A percentile compares a stretch with the other conserved stretches of the same genome.
Evolutionary conservation across 495 filamentous ascomycete species (phyloP).

Genomic region (Trichoderma parareesei): DNA sequence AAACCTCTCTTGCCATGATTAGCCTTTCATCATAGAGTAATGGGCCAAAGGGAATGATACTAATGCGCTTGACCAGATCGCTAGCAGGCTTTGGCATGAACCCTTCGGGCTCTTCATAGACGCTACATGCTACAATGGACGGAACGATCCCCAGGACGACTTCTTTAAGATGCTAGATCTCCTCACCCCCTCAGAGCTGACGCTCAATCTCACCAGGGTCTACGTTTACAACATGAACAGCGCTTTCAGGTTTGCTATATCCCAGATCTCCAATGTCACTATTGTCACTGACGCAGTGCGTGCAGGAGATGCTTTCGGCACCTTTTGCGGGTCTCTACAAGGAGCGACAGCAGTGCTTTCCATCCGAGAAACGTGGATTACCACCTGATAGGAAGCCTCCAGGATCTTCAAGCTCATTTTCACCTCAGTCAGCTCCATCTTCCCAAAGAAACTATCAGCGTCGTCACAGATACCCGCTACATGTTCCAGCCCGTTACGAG

Average conservation of each 20-base stretch:
- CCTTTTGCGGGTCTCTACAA: constrained; percentile 45
- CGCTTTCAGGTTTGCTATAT: constrained; percentile 36
- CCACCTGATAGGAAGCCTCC: constrained; percentile 49
- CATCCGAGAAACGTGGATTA: constrained; percentile 54
- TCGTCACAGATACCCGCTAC: constrained; percentile 53
- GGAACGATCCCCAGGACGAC: constrained; percentile 51
- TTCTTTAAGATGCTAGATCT: constrained; percentile 48
- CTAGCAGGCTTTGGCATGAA: constrained; percentile 58
- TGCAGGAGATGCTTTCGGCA: constrained; percentile 53
- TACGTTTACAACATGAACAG: constrained; percentile 67
- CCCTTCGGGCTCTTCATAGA: constrained; percentile 57
- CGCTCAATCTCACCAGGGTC: constrained; percentile 44
- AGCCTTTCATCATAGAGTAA: not conserved
- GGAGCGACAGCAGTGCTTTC: constrained; percentile 45
- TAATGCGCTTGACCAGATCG: constrained; percentile 36
- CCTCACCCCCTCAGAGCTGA: constrained; percentile 50
- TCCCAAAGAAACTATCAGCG: constrained; percentile 58
- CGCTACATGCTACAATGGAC: constrained; percentile 56
- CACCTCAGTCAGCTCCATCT: constrained; percentile 53
- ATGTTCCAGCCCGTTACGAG: constrained; percentile 56
- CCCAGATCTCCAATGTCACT: not conserved
- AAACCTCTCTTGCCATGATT: not conserved
- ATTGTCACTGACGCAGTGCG: not conserved
- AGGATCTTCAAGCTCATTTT: constrained; percentile 56
- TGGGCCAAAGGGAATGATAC: not conserved